Base-by-base conservation (phyloP, 129 eudicot species). In the Mikania micrantha region DNA sequence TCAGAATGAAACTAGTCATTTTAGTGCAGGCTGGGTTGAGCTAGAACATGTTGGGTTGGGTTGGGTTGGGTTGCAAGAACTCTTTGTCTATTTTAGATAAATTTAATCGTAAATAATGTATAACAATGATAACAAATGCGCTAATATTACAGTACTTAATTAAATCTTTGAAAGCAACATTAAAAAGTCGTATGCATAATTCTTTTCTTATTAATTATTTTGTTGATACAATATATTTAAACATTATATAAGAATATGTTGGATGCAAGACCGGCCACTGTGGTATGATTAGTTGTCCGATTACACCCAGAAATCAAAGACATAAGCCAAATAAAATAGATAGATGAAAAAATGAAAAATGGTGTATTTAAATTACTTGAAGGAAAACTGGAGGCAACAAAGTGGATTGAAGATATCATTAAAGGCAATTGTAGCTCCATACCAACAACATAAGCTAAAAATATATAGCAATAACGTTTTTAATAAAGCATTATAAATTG, bases 321-420 rank as follows among this genome's bases (percentile, higher is more conserved):
- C 50, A 11, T 20, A 24, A 69, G 61, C 9, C 25, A 27, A 8
- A 19, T 19, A 54, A 39, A 27, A 64, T 1, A 64, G 54, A 77
- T 32, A 9, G 8, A 19, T 21, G 3, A 41, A 8, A n/a, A n/a
- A n/a, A n/a, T n/a, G n/a, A n/a, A n/a, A n/a, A n/a, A n/a, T n/a
- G n/a, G n/a, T n/a, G n/a, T n/a, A 38, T 21, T 39, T 41, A 36
- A 59, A 9, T 82, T 89, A 94, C 99, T 79, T 35, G 99, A 94
- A 56, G 99, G 99, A 66, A 94, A 89, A 78, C 76, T 89, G 74
- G 99, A 90, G 69, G 99, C 99, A 49, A 97, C 97, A n/a, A 97
- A 83, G 96, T 27, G 99, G 96, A 80, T 94, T 97, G 74, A 89
- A 94, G 81, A 81, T 84, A 90, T 85, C 77, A 76, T 89, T 84